Evolutionary conservation across 768 basidiomycete species (phyloP).

Genomic region (Psilocybe azurescens): DNA sequence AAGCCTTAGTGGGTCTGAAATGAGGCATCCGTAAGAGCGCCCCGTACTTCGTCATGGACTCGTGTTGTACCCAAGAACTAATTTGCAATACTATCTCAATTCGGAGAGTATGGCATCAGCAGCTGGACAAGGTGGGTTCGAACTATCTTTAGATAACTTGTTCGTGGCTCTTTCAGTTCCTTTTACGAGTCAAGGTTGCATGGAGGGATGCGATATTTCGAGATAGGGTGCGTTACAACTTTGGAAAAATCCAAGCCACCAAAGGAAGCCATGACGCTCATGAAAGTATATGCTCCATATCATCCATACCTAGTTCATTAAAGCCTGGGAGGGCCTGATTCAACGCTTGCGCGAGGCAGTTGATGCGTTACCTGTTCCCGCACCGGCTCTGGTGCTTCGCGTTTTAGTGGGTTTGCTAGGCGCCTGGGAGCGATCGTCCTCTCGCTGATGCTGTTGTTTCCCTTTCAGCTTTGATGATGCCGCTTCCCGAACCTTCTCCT

Average conservation of each 20-base stretch:
- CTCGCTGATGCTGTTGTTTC: conserved; percentile 12
- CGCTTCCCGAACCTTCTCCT: conserved; percentile 24
- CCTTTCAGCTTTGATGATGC: conserved; percentile 14
- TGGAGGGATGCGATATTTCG: neutral
- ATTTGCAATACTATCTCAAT: neutral
- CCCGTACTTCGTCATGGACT: neutral
- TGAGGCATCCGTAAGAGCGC: neutral
- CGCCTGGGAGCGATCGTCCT: conserved; percentile 35
- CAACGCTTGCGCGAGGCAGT: conserved; percentile 11
- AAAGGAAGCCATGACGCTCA: neutral
- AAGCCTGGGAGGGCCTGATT: neutral
- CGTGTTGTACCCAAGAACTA: neutral
- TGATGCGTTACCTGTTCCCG: conserved; percentile 8
- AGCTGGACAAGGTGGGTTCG: conserved; percentile 3
- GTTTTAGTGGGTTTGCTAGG: conserved; percentile 27
- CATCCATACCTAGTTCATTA: neutral
- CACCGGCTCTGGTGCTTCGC: conserved; percentile 24
- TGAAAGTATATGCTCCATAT: neutral
- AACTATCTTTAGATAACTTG: conserved; percentile 10
- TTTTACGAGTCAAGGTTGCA: conserved; percentile 8
- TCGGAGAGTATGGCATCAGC: neutral
- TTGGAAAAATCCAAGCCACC: neutral
- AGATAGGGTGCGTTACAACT: conserved; percentile 5
- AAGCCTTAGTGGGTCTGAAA: conserved; percentile 10
- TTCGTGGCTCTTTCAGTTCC: conserved; percentile 8